Conservation (phyloP, 2,329 filamentous ascomycete species). For the Calonectria honghensis region DNA sequence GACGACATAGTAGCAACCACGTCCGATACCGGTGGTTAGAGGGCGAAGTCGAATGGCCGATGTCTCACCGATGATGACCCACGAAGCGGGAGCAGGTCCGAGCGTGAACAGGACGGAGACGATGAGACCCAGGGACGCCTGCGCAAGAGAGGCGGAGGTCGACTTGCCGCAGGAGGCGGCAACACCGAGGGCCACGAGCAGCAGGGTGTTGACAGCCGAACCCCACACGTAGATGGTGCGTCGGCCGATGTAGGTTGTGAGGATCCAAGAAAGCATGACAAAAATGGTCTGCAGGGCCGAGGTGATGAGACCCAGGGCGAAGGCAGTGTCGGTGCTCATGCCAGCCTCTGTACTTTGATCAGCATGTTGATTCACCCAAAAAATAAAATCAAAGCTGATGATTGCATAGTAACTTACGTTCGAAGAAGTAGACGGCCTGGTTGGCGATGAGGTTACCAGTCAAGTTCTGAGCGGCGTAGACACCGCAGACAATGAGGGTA, state of each 20-base stretch:
- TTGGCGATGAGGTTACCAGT: slow-evolving; percentile 78
- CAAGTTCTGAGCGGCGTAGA: slow-evolving; percentile 76
- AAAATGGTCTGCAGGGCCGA: slow-evolving; percentile 77
- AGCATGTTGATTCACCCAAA: slow-evolving; percentile 11
- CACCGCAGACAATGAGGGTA: slow-evolving; percentile 73
- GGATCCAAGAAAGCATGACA: slow-evolving; percentile 80
- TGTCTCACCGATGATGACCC: slow-evolving; percentile 81
- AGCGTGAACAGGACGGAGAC: slow-evolving; percentile 79
- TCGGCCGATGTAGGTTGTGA: slow-evolving; percentile 78
- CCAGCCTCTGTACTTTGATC: slow-evolving; percentile 72
- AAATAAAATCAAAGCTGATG: too few relatives aligned
- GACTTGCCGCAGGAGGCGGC: slow-evolving; percentile 69
- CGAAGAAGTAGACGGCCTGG: slow-evolving; percentile 77
- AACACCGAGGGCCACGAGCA: slow-evolving; percentile 76
- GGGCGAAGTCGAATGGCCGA: slow-evolving; percentile 79
- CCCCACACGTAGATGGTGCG: slow-evolving; percentile 80
- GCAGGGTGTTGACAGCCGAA: slow-evolving; percentile 69
- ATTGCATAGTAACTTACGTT: slow-evolving; percentile 53
- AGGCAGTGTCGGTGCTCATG: slow-evolving; percentile 71
- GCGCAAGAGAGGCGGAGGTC: slow-evolving; percentile 68
- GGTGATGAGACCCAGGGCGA: slow-evolving; percentile 78
- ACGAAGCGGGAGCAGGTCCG: slow-evolving; percentile 78
- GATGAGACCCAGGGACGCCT: slow-evolving; percentile 78
- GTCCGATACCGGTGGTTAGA: slow-evolving; percentile 79
- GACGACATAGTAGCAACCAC: slow-evolving; percentile 77